Percentiles rank a stretch among this genome's conserved stretches.
Conservation (phyloP, 2,329 filamentous ascomycete genomes). For the Exophiala calicioides region DNA sequence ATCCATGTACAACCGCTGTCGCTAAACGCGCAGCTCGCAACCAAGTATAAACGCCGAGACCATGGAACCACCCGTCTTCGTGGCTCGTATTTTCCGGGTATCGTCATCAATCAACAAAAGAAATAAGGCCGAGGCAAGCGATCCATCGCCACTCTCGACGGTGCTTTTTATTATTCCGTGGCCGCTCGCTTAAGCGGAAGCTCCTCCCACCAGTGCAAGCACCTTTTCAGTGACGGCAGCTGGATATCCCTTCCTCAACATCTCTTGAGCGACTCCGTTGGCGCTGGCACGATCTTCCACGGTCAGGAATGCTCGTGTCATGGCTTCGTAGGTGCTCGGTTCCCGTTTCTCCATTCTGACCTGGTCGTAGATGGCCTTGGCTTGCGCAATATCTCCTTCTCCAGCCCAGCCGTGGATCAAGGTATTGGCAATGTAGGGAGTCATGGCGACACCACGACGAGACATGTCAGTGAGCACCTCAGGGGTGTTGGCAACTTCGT, state of each 20-base stretch:
- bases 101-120: constrained; percentile 24
- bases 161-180: constrained; percentile 1
- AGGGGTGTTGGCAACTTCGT: constrained; percentile 75
- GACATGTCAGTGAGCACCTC: constrained; percentile 75
- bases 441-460: constrained; percentile 73
- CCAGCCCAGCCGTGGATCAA: constrained; percentile 95
- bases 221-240: constrained; percentile 92
- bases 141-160: constrained; percentile 24
- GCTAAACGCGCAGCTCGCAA: constrained; percentile 3
- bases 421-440: constrained; percentile 97
- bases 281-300: constrained; percentile 77
- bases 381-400: constrained; percentile 76
- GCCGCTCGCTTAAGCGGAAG: constrained; percentile 8
- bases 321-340: constrained; percentile 97
- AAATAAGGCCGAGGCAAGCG: constrained; percentile 24
- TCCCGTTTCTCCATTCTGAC: constrained; percentile 79
- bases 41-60: constrained; percentile 11
- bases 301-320: constrained; percentile 89
- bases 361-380: constrained; percentile 75
- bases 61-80: constrained; percentile 13
- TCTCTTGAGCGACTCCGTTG: constrained; percentile 80
- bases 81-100: constrained; percentile 22
- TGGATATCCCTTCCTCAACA: constrained; percentile 86
- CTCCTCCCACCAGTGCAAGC: constrained; percentile 72
- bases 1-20: constrained; percentile 16